phyloP scores from a whole-genome alignment of 1,284 basidiomycete genomes.

The Pseudozyma tsukubaensis region DNA sequence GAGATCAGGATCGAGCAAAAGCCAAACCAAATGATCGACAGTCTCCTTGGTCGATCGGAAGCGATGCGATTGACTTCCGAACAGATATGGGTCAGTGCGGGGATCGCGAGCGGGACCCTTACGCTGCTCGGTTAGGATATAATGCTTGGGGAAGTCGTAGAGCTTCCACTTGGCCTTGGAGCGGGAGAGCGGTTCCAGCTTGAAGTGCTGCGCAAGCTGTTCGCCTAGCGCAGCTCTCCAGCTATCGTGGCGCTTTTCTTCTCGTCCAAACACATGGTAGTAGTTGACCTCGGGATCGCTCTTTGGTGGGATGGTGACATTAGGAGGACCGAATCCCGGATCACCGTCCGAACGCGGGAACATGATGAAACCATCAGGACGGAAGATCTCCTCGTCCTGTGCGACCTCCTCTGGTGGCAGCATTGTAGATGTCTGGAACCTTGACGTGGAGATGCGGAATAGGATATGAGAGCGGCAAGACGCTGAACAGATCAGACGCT shows the following conservation, averaged over 20 bases:
- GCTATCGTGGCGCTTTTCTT: conserved; percentile 28
- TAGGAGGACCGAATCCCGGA: conserved; percentile 44
- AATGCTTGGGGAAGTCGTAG: conserved; percentile 50
- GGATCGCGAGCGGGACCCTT: conserved; percentile 36
- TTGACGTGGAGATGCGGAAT: neutral
- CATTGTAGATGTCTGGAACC: conserved; percentile 10
- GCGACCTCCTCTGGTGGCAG: conserved; percentile 31
- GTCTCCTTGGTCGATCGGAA: conserved; percentile 52
- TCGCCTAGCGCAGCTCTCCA: conserved; percentile 47
- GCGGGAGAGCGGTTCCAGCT: conserved; percentile 27
- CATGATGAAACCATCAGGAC: conserved; percentile 50
- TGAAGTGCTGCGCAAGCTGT: conserved; percentile 38
- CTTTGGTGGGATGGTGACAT: conserved; percentile 37
- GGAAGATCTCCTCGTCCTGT: conserved; percentile 47
- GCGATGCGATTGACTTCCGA: conserved; percentile 44
- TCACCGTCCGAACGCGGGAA: conserved; percentile 57
- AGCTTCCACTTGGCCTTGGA: conserved; percentile 47
- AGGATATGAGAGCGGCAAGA: too few relatives aligned
- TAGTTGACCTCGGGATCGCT: conserved; percentile 50
- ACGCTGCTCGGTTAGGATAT: conserved; percentile 56
- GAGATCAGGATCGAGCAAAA: conserved; percentile 45
- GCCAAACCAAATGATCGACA: conserved; percentile 46
- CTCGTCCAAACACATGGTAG: conserved; percentile 42
- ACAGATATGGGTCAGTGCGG: conserved; percentile 57
- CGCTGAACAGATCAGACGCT: too few relatives aligned